Evolutionary conservation across 352 stramenopile species (phyloP).

Genomic region (Pythium dissotocum): DNA sequence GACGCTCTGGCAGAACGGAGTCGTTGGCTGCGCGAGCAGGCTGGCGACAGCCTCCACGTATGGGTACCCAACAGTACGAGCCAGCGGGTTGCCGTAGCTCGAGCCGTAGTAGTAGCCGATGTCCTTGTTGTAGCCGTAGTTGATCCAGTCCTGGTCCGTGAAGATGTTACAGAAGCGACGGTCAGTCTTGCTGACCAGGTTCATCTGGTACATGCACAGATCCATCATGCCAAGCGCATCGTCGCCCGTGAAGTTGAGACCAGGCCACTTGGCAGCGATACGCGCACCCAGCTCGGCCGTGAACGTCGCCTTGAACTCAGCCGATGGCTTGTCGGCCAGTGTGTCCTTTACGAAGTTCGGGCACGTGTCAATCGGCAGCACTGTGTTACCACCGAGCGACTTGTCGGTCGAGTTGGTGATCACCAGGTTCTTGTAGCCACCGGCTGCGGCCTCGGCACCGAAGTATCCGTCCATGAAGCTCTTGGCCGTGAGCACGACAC

Average conservation of each 20-base stretch:
- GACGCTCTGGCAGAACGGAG: conserved; percentile 52
- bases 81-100: conserved; percentile 43
- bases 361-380: conserved; percentile 58
- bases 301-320: conserved; percentile 15
- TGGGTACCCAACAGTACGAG: conserved; percentile 43
- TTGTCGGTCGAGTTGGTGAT: conserved; percentile 41
- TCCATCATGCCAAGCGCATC: conserved; percentile 51
- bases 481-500: conserved; percentile 50
- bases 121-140: conserved; percentile 58
- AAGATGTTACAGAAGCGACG: conserved; percentile 50
- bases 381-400: conserved; percentile 44
- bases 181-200: conserved; percentile 42
- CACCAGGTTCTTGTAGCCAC: conserved; percentile 38
- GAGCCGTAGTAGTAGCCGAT: conserved; percentile 61
- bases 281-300: conserved; percentile 19
- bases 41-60: conserved; percentile 46
- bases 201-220: conserved; percentile 60
- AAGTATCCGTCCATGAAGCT: conserved; percentile 57
- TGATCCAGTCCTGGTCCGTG: conserved; percentile 54
- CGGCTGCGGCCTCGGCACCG: conserved; percentile 26
- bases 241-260: conserved; percentile 37
- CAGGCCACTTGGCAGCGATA: conserved; percentile 42
- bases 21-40: conserved; percentile 43
- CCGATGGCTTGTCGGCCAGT: conserved; percentile 24
- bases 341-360: conserved; percentile 42